Evolutionary conservation across 345 rosid genomes (phyloP), one percentile per base, ranked within the genome.

Genomic region (Melaleuca alternifolia): DNA sequence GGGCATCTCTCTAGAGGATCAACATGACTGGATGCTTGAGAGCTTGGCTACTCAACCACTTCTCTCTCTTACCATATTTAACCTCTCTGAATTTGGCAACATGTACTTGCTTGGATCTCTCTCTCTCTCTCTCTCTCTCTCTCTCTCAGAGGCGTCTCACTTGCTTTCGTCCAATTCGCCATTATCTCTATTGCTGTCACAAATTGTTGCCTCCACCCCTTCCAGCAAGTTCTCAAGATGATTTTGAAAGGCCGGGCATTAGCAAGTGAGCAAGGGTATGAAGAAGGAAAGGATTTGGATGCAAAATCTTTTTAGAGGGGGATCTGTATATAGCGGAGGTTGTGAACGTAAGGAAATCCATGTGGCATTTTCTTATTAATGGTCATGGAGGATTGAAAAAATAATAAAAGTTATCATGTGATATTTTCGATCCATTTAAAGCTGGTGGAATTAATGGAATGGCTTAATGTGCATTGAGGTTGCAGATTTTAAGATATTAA

Each of bases 31-130:
- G 93, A 57, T 90, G 62, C 41, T 57, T 7, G 33, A 48, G 44
- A 71, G 84, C n/a, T 4, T 11, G 50, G 11, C 51, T 10, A 21
- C 54, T 20, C 50, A 21, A 88, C 23, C 26, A 57, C 5, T 11
- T 21, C 11, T 51, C 15, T 10, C 41, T 53, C 52, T 53, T 30
- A 8, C 18, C 3, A 14, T 2, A 53, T 61, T 50, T 20, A 91
- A 90, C 10, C 92, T 90, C 7, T 89, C 92, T 56, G 28, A 18
- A 11, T 44, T 44, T 0, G 92, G 92, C 79, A 88, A 84, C 81
- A 90, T 89, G 87, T 88, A 90, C 85, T 85, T 90, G 28, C 24
- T 84, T 0, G 92, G 93, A 33, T 14, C 9, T 53, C 41, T 62
- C 30, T 57, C 65, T 57, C 65, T 57, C 30, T 57, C 62, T 57